These are phyloP conservation scores for Filosporella fistucella DNA, from an alignment of 495 filamentous ascomycete species.

Conservation along the genomic window DNA sequence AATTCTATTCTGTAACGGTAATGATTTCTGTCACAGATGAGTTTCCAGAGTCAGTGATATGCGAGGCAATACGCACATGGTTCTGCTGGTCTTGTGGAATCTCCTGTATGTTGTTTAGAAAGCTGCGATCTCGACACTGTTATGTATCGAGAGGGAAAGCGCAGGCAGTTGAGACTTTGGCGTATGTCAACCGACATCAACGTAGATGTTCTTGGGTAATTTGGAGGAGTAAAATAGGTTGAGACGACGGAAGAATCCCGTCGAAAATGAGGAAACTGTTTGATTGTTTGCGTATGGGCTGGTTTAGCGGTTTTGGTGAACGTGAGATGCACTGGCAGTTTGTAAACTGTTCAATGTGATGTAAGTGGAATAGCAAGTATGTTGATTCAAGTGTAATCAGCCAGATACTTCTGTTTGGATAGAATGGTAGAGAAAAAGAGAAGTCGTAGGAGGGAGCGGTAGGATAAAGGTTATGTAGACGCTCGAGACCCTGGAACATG, in stretches of 20 bases:
- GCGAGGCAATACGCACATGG: constrained; percentile 15
- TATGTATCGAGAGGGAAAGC: constrained; percentile 66
- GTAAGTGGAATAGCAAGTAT: constrained; percentile 12
- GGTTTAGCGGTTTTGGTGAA: too few relatives aligned
- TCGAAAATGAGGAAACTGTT: too few relatives aligned
- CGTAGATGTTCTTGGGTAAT: constrained; percentile 21
- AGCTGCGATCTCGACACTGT: constrained; percentile 68
- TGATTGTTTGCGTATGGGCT: too few relatives aligned
- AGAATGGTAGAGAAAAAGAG: background rate
- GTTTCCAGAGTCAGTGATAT: background rate
- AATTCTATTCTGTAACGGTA: constrained; percentile 7
- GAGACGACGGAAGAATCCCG: background rate
- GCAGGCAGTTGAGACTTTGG: constrained; percentile 61
- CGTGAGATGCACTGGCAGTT: background rate
- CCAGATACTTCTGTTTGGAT: background rate
- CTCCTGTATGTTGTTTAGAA: constrained; percentile 67
- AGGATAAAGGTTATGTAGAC: constrained; percentile 17
- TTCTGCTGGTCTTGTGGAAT: constrained; percentile 38
- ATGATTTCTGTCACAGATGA: background rate
- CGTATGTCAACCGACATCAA: constrained; percentile 79
- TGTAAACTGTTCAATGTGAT: background rate
- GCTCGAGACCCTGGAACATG: constrained; percentile 5
- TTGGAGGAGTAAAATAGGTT: constrained; percentile 4
- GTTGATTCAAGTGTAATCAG: background rate
- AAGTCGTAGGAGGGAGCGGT: constrained; percentile 2